Evolutionary conservation across 352 stramenopile genomes (phyloP), one percentile per base, ranked within the genome.

Genomic region (Lagenidium sp.): DNA sequence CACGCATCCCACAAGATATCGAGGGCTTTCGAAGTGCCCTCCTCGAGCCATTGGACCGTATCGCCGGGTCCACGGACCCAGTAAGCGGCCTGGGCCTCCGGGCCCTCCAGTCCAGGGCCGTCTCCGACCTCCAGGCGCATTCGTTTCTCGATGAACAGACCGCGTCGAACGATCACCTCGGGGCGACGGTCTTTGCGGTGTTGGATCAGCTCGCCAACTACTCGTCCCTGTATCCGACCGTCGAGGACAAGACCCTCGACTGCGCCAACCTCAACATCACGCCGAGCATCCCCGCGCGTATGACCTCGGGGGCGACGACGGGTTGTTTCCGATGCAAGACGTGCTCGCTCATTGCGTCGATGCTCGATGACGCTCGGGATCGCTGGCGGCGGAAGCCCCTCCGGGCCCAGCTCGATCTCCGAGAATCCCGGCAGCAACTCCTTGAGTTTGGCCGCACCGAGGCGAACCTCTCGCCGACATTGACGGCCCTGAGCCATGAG

Each of bases 281-380:
- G 2, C 60, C 60, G 2, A 88, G 55, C 25, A 32, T 62, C 12
- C 41, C 45, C 1, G 61, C 57, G 23, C 67, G 73, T 26, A 89
- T 86, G 76, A 75, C 50, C 6, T 50, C 78, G 29, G 76, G 68
- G 0, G 68, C 55, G 0, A 18, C 44, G 13, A 82, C 68, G 2
- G 74, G 76, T 11, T 89, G 73, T 29, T 86, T 84, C 40, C 63
- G 56, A 18, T 89, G 76, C 39, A 78, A 82, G 40, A 59, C 57
- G 2, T 89, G 76, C 48, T 49, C 61, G 5, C 36, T 36, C 15
- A 52, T 86, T 1, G 32, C 29, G 4, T 41, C 64, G 4, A 55
- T 77, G 7, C 40, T 82, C 6, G 39, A 28, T 6, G 51, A 56
- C 6, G 54, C 66, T 0, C 49, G 52, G 24, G 68, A 66, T 7